Conservation (phyloP, 495 filamentous ascomycete species). For the Copromyces sp. region DNA sequence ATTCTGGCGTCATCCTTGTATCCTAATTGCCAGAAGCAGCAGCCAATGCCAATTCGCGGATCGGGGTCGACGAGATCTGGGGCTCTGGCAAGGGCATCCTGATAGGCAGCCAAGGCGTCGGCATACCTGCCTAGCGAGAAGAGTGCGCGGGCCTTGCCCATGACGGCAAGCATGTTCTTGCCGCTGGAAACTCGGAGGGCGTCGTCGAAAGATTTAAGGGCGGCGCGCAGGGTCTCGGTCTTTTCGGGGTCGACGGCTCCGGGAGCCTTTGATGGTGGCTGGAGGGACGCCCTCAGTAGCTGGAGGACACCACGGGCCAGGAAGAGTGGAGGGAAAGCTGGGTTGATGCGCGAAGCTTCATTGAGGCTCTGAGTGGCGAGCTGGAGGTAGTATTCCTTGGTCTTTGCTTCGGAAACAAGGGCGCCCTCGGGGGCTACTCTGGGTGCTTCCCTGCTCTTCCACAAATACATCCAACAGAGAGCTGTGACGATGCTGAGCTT, state of each 20-base stretch:
- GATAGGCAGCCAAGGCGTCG: conserved; percentile 75
- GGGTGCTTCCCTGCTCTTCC: conserved; percentile 87
- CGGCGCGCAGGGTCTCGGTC: conserved; percentile 66
- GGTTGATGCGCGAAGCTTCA: conserved; percentile 88
- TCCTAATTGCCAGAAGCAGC: conserved; percentile 90
- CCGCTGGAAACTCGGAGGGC: conserved; percentile 71
- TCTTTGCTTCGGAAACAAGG: conserved; percentile 58
- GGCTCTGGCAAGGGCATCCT: conserved; percentile 72
- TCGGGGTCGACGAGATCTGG: conserved; percentile 90
- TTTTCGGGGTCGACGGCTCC: conserved; percentile 64
- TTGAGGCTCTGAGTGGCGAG: conserved; percentile 84
- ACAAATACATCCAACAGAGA: conserved; percentile 85
- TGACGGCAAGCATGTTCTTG: conserved; percentile 78
- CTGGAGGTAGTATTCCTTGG: conserved; percentile 87
- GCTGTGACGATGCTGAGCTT: conserved; percentile 74
- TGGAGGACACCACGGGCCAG: conserved; percentile 86
- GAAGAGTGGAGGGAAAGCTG: conserved; percentile 76
- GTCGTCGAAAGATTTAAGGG: conserved; percentile 87
- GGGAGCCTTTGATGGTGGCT: conserved; percentile 59
- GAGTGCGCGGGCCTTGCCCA: conserved; percentile 76
- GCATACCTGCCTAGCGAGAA: conserved; percentile 75
- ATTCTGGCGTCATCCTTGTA: conserved; percentile 83
- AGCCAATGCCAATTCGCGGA: conserved; percentile 87
- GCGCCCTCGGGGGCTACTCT: conserved; percentile 55
- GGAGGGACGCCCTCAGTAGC: conserved; percentile 76